phyloP scores from a whole-genome alignment of 768 basidiomycete genomes.

The Agrocybe chaxingu region DNA sequence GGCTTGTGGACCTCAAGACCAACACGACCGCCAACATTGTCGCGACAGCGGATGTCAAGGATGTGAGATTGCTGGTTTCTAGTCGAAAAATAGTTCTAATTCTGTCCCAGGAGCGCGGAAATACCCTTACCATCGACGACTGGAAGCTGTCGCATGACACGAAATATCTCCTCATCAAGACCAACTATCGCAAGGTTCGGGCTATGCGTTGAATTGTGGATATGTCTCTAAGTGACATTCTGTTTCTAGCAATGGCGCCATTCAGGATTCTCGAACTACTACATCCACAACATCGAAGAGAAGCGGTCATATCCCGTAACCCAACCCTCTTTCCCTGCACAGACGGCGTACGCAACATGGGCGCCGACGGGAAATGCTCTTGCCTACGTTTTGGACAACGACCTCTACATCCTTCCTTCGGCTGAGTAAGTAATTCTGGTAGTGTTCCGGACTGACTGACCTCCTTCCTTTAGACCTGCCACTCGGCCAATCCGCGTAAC shows the following conservation, averaged over 20 bases:
- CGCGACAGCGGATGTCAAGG: slow-evolving; percentile 51
- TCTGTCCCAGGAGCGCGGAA: slow-evolving; percentile 48
- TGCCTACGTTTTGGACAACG: slow-evolving; percentile 83
- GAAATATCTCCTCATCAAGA: slow-evolving; percentile 82
- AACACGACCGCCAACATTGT: slow-evolving; percentile 67
- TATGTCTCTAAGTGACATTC: slow-evolving; percentile 5
- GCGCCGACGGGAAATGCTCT: slow-evolving; percentile 81
- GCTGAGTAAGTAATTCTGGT: slow-evolving; percentile 46
- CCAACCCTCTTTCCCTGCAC: slow-evolving; percentile 65
- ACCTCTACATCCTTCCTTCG: slow-evolving; percentile 79
- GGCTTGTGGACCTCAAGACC: slow-evolving; percentile 76
- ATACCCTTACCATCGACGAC: slow-evolving; percentile 42
- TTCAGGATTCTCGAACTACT: slow-evolving; percentile 89
- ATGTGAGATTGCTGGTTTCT: slow-evolving; percentile 41
- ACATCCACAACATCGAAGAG: slow-evolving; percentile 76
- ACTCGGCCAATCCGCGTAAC: slow-evolving; percentile 72
- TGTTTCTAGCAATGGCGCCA: slow-evolving; percentile 83
- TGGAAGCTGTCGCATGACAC: slow-evolving; percentile 93
- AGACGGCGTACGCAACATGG: slow-evolving; percentile 82
- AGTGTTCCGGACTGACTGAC: neutral
- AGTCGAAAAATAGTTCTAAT: slow-evolving; percentile 2
- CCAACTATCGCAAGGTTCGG: slow-evolving; percentile 67
- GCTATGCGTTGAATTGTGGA: neutral
- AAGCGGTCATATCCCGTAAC: slow-evolving; percentile 69
- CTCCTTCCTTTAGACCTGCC: slow-evolving; percentile 24